A percentile compares a stretch with the other conserved stretches of the same genome.
These are phyloP conservation scores for Colletotrichum melonis DNA, from an alignment of 2,329 filamentous ascomycete genomes.

Conservation along the genomic window DNA sequence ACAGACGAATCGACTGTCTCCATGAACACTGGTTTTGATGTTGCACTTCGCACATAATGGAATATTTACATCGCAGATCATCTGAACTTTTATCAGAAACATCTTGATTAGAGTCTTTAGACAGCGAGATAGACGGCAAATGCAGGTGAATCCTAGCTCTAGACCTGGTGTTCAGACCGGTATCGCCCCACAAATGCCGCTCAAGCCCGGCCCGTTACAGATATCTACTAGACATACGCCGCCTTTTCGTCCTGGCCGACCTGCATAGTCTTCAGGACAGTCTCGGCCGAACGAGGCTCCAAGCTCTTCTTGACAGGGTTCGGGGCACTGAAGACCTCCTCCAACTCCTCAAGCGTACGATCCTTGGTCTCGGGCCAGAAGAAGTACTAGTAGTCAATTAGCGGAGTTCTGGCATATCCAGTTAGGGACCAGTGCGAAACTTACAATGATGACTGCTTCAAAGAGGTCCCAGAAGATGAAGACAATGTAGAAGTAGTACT, in stretches of 20 bases:
- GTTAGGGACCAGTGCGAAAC: background rate
- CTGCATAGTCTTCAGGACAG: conserved; percentile 47
- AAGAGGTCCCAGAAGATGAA: conserved; percentile 59
- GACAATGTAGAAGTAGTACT: conserved; percentile 57
- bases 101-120: background rate
- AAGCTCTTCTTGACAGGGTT: conserved; percentile 57
- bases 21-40: background rate
- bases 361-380: conserved; percentile 61
- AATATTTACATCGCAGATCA: background rate
- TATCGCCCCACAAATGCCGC: conserved; percentile 9
- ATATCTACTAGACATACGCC: conserved; percentile 40
- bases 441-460: conserved; percentile 50
- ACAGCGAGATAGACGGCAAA: background rate
- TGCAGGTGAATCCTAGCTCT: background rate
- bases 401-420: background rate
- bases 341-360: conserved; percentile 63
- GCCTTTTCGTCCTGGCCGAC: conserved; percentile 43
- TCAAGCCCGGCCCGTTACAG: conserved; percentile 29
- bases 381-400: conserved; percentile 50
- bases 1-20: background rate
- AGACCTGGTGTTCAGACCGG: background rate
- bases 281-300: conserved; percentile 54
- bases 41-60: background rate
- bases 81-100: background rate
- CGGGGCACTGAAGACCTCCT: conserved; percentile 59